Percentiles rank a stretch among this genome's conserved stretches.
These are phyloP conservation scores for Arabis hirsuta DNA, from an alignment of 345 rosid genomes.

Conservation along the genomic window DNA sequence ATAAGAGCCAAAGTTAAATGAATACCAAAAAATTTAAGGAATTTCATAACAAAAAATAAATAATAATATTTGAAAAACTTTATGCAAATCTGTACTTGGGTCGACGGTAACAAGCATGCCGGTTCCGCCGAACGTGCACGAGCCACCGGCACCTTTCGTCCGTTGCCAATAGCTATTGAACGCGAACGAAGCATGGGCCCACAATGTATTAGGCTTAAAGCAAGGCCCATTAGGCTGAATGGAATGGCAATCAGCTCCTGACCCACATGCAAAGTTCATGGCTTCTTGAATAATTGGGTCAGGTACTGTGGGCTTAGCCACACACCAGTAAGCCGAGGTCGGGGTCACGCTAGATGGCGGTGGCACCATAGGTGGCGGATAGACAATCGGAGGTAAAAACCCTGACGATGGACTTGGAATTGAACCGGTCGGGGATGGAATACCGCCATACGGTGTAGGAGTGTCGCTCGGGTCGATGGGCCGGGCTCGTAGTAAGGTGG, in stretches of 20 bases:
- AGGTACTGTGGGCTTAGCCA: constrained; percentile 93
- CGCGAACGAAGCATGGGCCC: constrained; percentile 89
- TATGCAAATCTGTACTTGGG: constrained; percentile 59
- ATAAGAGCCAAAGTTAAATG: background rate
- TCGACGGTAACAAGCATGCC: constrained; percentile 90
- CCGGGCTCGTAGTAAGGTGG: constrained; percentile 54
- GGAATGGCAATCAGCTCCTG: constrained; percentile 83
- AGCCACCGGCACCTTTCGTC: constrained; percentile 71
- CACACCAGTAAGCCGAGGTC: constrained; percentile 74
- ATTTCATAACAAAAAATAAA: background rate
- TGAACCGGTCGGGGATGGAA: constrained; percentile 50
- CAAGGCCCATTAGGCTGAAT: constrained; percentile 72
- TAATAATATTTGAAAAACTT: too few relatives aligned
- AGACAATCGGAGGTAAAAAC: constrained; percentile 75
- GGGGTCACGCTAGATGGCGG: constrained; percentile 56
- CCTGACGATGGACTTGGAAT: constrained; percentile 52
- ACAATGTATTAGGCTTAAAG: constrained; percentile 72
- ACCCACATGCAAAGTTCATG: constrained; percentile 90
- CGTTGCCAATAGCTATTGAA: constrained; percentile 96
- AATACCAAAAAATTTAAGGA: background rate
- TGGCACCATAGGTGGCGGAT: constrained; percentile 74
- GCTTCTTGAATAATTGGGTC: constrained; percentile 95
- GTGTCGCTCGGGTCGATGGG: constrained; percentile 40
- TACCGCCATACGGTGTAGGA: constrained; percentile 46
- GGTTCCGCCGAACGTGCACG: constrained; percentile 91